Base-by-base conservation (phyloP, 305 asterid species). In the Salvia sclarea region DNA sequence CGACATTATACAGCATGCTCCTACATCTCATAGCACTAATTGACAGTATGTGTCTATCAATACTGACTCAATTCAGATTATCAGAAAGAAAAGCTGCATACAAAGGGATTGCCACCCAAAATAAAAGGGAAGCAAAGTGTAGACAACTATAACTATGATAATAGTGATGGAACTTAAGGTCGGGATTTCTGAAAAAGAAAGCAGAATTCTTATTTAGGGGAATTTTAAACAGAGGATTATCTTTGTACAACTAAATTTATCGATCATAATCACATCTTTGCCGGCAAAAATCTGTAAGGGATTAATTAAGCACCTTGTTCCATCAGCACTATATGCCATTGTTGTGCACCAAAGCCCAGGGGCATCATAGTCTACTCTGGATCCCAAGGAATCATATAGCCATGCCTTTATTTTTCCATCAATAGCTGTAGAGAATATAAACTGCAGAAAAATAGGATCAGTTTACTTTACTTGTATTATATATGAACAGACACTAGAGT, bases 321-420 rank as follows among this genome's bases (percentile, higher is more conserved):
- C 98, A 86, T 92, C 98, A 73, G 95, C 96, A 80, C 96, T 92
- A 67, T 89, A 89, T 60, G 96, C 92, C 98, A 92, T 88, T 63
- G 96, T 86, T 6, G 98, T 89, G 83, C 98, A 92, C 96, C 96
- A 89, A 75, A 69, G 95, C 61, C 96, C 98, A 71, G 98, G 96
- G 60, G 98, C 96, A 86, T 92, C 96, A 85, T 92, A 92, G 82
- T 92, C 96, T 57, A 89, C 98, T 75, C 98, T 83, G 61, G 98
- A 88, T 43, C 98, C 98, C 92, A 89, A 69, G 38, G 96, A 86
- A 76, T 92, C 96, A 81, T 89, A 92, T 52, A 92, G 92, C 98
- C 98, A 92, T 61, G 96, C 96, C 85, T 92, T 92, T 75, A 92
- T 92, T 86, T 87, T 92, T 50, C 96, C 96, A 80, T 89, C 94